Percentiles rank a stretch among this genome's conserved stretches.
phyloP scores from a whole-genome alignment of 495 filamentous ascomycete species.

The Lindgomyces ingoldianus region DNA sequence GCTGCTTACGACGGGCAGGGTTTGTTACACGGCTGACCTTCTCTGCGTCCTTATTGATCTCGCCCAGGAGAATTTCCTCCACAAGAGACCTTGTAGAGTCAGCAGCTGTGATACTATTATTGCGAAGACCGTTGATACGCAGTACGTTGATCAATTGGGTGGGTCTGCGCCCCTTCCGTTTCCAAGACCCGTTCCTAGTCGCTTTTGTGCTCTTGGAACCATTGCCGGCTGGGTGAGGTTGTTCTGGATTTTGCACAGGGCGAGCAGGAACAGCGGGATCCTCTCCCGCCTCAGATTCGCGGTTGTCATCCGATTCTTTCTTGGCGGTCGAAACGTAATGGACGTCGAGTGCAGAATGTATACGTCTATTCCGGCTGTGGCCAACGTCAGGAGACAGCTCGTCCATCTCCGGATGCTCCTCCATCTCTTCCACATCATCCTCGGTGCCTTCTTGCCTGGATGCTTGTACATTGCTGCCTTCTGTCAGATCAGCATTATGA shows the following conservation, averaged over 20 bases:
- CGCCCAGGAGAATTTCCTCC: not conserved
- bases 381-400: conserved; percentile 22
- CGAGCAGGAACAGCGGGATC: not conserved
- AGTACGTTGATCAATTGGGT: conserved; percentile 12
- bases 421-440: not conserved
- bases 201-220: not conserved
- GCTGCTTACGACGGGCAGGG: not conserved
- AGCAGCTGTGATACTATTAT: conserved; percentile 17
- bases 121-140: conserved; percentile 18
- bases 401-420: conserved; percentile 13
- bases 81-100: conserved; percentile 16
- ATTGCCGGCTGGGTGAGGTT: not conserved
- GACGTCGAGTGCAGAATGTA: not conserved
- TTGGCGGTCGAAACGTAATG: not conserved
- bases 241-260: not conserved
- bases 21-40: not conserved
- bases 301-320: not conserved
- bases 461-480: not conserved
- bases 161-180: conserved; percentile 10
- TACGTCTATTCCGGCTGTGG: not conserved
- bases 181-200: too few relatives aligned
- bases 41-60: not conserved
- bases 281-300: conserved; percentile 10
- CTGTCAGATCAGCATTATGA: not conserved
- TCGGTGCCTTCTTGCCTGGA: not conserved